phyloP scores from a whole-genome alignment of 441 rosid genomes.

The Populus trichocarpa region DNA sequence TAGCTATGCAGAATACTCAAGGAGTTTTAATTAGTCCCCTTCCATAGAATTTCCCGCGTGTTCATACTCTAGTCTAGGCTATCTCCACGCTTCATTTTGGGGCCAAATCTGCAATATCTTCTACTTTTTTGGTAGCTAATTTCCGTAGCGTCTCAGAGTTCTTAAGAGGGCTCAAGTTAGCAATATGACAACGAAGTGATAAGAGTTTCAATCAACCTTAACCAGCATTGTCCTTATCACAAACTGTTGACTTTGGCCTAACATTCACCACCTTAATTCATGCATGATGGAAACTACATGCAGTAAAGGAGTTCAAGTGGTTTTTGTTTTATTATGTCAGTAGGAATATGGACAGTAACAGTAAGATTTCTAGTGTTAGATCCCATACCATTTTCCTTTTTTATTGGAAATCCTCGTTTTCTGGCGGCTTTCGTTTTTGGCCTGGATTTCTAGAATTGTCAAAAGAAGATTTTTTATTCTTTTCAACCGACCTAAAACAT shows the following conservation, averaged over 20 bases:
- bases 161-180: not conserved
- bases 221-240: not conserved
- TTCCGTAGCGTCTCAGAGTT: not conserved
- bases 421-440: not conserved
- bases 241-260: not conserved
- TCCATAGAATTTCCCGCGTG: not conserved
- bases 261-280: not conserved
- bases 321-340: not conserved
- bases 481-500: not conserved
- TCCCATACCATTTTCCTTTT: not conserved
- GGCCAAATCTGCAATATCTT: not conserved
- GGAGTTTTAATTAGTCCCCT: not conserved
- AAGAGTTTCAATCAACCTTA: no score
- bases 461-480: not conserved
- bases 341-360: not conserved
- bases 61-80: slow-evolving; percentile 7
- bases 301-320: not conserved
- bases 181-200: not conserved
- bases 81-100: not conserved
- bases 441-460: not conserved
- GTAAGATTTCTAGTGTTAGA: not conserved
- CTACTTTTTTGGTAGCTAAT: not conserved
- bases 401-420: not conserved
- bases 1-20: not conserved
- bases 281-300: not conserved